Evolutionary conservation across 768 basidiomycete genomes (phyloP).

Genomic region (Serendipita vermifera): DNA sequence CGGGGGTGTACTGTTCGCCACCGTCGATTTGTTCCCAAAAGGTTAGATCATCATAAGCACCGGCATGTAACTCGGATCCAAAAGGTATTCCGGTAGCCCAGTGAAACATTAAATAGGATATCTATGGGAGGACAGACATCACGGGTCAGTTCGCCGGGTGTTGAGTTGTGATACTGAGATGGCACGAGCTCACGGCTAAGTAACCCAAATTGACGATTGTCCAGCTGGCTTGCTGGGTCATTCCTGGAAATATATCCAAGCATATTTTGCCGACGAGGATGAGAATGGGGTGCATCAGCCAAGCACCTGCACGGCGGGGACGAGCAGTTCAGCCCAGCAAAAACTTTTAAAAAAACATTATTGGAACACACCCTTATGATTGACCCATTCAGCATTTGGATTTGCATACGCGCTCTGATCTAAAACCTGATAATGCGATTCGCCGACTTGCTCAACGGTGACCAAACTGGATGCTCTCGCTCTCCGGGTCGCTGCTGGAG

Average conservation of each 20-base stretch:
- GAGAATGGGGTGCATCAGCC: constrained; percentile 93
- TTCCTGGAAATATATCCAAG: constrained; percentile 86
- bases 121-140: constrained; percentile 29
- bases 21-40: constrained; percentile 99
- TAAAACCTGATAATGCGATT: constrained; percentile 56
- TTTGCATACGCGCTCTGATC: constrained; percentile 74
- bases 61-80: constrained; percentile 71
- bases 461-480: constrained; percentile 62
- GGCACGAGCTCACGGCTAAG: constrained; percentile 54
- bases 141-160: too few species aligned
- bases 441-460: constrained; percentile 74
- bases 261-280: constrained; percentile 83
- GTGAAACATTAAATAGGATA: constrained; percentile 98
- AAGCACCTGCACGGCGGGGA: constrained; percentile 53
- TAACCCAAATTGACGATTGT: constrained; percentile 85
- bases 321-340: background rate
- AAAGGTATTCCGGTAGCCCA: constrained; percentile 97
- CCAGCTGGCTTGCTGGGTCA: constrained; percentile 92
- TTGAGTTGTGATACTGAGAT: background rate
- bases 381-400: constrained; percentile 88
- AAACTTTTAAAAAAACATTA: background rate
- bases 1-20: constrained; percentile 95
- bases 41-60: constrained; percentile 94
- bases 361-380: constrained; percentile 63
- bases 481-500: constrained; percentile 30